Conservation (phyloP, 108 stramenopile species). For the Nitzschia palea region DNA sequence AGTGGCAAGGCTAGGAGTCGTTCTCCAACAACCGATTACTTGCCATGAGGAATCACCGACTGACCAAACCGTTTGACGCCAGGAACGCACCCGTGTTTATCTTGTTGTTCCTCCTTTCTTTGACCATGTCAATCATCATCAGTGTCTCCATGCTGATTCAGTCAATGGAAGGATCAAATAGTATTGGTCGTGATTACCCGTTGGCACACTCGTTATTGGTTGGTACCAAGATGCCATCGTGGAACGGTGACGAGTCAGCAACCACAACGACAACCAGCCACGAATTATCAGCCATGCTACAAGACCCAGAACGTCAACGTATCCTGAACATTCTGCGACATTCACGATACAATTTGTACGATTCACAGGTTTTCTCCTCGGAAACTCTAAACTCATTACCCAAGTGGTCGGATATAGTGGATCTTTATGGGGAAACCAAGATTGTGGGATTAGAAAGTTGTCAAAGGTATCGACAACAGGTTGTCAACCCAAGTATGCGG, state of each 20-base stretch:
- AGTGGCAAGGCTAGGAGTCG: no score
- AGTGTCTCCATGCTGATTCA: no score
- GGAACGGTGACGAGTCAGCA: background rate
- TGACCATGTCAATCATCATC: no score
- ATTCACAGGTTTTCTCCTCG: background rate
- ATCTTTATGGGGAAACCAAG: constrained; percentile 51
- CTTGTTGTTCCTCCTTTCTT: no score
- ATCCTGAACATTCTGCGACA: constrained; percentile 22
- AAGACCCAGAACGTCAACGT: constrained; percentile 16
- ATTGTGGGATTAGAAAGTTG: constrained; percentile 67
- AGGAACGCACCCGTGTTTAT: no score
- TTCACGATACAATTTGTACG: constrained; percentile 16
- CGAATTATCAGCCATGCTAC: background rate
- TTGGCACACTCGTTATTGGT: background rate
- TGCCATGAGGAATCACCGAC: no score
- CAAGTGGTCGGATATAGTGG: constrained; percentile 52
- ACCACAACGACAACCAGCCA: background rate
- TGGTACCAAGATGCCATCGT: no score
- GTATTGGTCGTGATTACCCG: no score
- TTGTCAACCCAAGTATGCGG: background rate
- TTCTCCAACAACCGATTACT: no score
- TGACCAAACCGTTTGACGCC: no score
- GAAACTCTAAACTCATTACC: constrained; percentile 17
- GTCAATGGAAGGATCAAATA: no score
- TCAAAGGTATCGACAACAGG: constrained; percentile 38